A percentile compares a stretch with the other conserved stretches of the same genome.
Evolutionary conservation across 306 rosid genomes (phyloP).

Genomic region (Acmispon strigosus): DNA sequence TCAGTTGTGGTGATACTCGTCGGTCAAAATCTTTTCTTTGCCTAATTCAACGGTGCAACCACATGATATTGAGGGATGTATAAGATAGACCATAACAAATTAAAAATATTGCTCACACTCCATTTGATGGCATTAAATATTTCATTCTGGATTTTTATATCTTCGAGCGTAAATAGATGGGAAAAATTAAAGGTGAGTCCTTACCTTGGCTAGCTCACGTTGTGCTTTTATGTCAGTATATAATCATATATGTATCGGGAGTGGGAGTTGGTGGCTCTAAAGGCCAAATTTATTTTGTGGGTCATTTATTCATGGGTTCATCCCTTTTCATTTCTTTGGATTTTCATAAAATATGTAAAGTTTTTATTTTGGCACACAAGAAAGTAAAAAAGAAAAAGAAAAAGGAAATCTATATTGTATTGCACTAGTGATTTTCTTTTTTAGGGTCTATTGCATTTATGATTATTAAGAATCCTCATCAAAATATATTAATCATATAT

Average conservation of each 20-base stretch:
- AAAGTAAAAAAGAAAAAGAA: neutral
- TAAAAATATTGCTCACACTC: slow-evolving; percentile 14
- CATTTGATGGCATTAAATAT: neutral
- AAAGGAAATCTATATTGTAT: neutral
- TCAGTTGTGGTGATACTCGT: too few relatives aligned
- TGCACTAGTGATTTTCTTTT: too few relatives aligned
- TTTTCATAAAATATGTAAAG: neutral
- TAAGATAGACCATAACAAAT: neutral
- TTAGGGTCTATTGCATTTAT: too few relatives aligned
- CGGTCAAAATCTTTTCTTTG: neutral
- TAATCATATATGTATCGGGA: slow-evolving; percentile 32
- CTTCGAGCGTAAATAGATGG: neutral
- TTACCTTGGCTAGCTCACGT: neutral
- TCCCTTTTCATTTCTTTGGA: neutral
- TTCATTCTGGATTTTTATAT: neutral
- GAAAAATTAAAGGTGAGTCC: neutral
- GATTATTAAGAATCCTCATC: too few relatives aligned
- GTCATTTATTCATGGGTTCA: slow-evolving; percentile 16
- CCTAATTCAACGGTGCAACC: slow-evolving; percentile 25
- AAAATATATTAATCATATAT: too few relatives aligned
- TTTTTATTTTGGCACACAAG: neutral
- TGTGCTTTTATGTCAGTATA: slow-evolving; percentile 12
- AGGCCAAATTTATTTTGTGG: slow-evolving; percentile 37
- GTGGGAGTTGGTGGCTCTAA: slow-evolving; percentile 38
- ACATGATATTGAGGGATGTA: slow-evolving; percentile 23